phyloP scores from a whole-genome alignment of 495 filamentous ascomycete genomes.

The Penicillium dipodomyicola region DNA sequence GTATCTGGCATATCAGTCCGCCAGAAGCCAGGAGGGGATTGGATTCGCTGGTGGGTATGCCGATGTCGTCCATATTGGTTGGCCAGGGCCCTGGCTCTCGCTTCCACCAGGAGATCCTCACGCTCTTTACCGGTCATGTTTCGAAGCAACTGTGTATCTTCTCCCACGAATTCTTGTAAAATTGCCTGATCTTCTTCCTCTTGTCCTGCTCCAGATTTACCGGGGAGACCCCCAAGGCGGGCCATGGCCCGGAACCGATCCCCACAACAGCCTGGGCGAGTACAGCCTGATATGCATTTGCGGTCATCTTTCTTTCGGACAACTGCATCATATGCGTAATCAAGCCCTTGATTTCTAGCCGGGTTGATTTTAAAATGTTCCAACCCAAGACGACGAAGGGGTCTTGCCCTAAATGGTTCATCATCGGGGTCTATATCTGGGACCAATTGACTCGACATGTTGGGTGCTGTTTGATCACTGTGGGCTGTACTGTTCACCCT shows the following conservation, averaged over 20 bases:
- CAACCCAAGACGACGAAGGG: conserved; percentile 51
- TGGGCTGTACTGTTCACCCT: background rate
- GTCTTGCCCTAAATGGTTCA: conserved; percentile 51
- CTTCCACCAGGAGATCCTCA: conserved; percentile 60
- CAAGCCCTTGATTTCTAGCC: conserved; percentile 63
- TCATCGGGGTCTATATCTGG: conserved; percentile 29
- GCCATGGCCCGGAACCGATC: conserved; percentile 64
- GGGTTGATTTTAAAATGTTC: conserved; percentile 87
- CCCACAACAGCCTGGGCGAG: conserved; percentile 73
- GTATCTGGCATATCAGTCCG: conserved; percentile 81
- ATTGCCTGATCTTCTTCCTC: conserved; percentile 52
- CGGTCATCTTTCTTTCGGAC: conserved; percentile 71
- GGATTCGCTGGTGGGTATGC: conserved; percentile 64
- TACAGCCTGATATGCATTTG: conserved; percentile 77
- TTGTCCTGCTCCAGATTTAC: conserved; percentile 22
- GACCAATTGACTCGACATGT: conserved; percentile 1
- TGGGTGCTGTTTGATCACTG: background rate
- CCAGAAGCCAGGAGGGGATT: conserved; percentile 86
- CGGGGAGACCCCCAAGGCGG: conserved; percentile 39
- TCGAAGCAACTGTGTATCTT: conserved; percentile 40
- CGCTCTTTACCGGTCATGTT: conserved; percentile 51
- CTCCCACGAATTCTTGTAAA: conserved; percentile 67
- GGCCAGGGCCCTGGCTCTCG: conserved; percentile 63
- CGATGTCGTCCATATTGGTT: conserved; percentile 73
- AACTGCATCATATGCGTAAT: conserved; percentile 72